Base-by-base conservation (phyloP, 306 rosid species). In the Corylus heterophylla region DNA sequence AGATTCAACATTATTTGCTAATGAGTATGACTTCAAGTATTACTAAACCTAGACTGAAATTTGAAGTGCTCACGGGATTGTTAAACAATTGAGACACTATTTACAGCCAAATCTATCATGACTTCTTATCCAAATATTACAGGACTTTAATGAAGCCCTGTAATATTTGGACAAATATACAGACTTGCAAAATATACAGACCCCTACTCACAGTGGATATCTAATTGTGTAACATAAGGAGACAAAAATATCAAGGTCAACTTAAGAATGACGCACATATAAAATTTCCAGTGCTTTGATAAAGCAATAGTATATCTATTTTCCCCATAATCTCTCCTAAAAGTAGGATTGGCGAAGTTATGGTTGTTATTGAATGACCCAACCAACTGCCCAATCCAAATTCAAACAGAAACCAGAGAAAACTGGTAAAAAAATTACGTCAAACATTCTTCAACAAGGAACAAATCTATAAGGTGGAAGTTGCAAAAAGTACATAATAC, bases 401-500 rank as follows among this genome's bases (percentile, higher is more conserved):
- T 17, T 67, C 49, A 39, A 39, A 16, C 13, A 0, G 64, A 58
- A n/a, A 22, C 8, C 31, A 17, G 44, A 54, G 49, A 25, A 42
- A 79, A 74, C 37, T 31, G 51, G 49, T 44, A 22, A 54, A 83
- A 66, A 55, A 13, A 18, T 7, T 49, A 45, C 39, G 42, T 64
- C 4, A 31, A 20, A 81, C 42, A 62, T 22, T 18, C 50, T 18
- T n/a, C 9, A 44, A 42, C 47, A 72, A 67, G 45, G 76, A 83
- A 64, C 76, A 77, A 48, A 16, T 76, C 74, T 29, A 44, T 77
- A 68, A 31, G 50, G 50, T 62, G 35, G 68, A 76, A 81, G 69
- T 58, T 47, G 62, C n/a, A 73, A 8, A 72, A 67, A 67, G 50
- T 17, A 67, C 71, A 71, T 71, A 52, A 20, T 84, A 95, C 98